phyloP scores from a whole-genome alignment of 768 basidiomycete genomes.

The Hemileccinum rubropunctum region DNA sequence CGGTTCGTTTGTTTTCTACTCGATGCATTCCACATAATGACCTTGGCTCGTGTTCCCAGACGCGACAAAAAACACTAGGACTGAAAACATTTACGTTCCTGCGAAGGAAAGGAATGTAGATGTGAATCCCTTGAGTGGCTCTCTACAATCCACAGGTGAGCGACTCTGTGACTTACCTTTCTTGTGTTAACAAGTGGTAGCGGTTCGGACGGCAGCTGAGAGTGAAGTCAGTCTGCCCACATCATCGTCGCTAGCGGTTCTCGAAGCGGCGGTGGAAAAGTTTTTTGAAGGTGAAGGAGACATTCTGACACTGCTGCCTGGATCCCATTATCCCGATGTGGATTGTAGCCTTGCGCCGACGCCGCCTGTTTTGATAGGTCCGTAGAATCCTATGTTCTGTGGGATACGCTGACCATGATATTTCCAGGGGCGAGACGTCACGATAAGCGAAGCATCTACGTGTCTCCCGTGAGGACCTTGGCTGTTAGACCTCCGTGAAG shows the following conservation, averaged over 20 bases:
- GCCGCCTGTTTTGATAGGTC: slow-evolving; percentile 4
- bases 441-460: slow-evolving; percentile 8
- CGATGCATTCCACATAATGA: not conserved
- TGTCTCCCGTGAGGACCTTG: not conserved
- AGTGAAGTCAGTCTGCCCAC: not conserved
- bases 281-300: not conserved
- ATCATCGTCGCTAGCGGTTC: not conserved
- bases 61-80: not conserved
- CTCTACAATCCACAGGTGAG: slow-evolving; percentile 12
- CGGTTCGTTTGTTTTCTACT: not conserved
- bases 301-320: not conserved
- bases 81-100: not conserved
- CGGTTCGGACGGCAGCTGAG: not conserved
- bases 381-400: not conserved
- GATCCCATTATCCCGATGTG: not conserved
- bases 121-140: not conserved
- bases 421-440: not conserved
- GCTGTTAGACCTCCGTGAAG: slow-evolving; percentile 17
- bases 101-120: not conserved
- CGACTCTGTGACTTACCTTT: not conserved
- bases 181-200: not conserved
- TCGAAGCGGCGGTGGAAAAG: not conserved
- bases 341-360: slow-evolving; percentile 2
- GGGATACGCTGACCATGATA: slow-evolving; percentile 1
- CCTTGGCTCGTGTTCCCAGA: not conserved